Conservation (phyloP, 169 alveolate species). For the Cryptosporidium bovis region DNA sequence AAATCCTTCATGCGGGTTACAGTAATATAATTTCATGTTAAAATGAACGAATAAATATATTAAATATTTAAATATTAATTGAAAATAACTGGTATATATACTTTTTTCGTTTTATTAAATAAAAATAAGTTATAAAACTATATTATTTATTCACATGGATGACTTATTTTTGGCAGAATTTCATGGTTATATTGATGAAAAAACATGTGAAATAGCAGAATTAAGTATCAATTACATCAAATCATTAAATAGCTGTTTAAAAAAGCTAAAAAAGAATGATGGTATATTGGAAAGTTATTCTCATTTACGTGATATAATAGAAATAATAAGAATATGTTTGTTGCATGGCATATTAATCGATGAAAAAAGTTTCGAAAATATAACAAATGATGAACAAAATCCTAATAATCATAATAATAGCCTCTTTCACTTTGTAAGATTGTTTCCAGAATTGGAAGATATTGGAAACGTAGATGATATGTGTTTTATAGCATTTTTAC, state of each 20-base stretch:
- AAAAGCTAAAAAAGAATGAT: constrained; percentile 3
- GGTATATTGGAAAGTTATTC: constrained; percentile 49
- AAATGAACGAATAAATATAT: not conserved
- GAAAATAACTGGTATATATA: not conserved
- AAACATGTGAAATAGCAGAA: constrained; percentile 44
- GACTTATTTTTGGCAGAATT: constrained; percentile 69
- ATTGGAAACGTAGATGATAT: constrained; percentile 60
- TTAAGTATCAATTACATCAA: constrained; percentile 42
- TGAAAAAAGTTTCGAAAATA: not conserved
- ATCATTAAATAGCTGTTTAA: not conserved
- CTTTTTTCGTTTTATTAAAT: not conserved
- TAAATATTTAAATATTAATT: not conserved
- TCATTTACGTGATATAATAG: constrained; percentile 59
- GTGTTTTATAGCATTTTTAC: constrained; percentile 67
- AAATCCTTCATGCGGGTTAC: constrained; percentile 1
- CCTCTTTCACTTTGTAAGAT: constrained; percentile 53
- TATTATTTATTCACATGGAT: constrained; percentile 24
- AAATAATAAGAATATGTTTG: constrained; percentile 43
- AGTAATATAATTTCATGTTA: constrained; percentile 17
- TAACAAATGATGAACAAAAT: not conserved
- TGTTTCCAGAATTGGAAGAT: constrained; percentile 58
- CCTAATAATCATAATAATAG: constrained; percentile 5
- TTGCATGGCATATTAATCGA: constrained; percentile 61
- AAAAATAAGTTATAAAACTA: not conserved
- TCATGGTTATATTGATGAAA: constrained; percentile 72